Evolutionary conservation across 176 grass and related monocot species (phyloP).

Genomic region (Cymbopogon citratus): DNA sequence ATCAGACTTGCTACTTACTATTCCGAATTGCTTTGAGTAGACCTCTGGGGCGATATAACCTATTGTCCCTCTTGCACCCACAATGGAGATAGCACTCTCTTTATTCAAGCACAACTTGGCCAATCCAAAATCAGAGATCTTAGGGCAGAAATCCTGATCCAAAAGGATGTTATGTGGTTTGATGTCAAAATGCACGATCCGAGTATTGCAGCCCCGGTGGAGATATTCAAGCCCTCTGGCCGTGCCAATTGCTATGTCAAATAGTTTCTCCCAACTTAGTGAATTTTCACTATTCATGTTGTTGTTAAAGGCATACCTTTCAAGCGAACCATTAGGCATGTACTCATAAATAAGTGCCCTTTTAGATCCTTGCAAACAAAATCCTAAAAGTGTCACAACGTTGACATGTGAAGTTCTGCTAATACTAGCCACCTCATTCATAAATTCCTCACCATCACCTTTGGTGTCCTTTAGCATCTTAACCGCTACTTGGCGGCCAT

Average conservation of each 20-base stretch:
- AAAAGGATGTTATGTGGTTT: conserved; percentile 29
- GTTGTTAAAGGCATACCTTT: conserved; percentile 9
- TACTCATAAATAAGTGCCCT: conserved; percentile 50
- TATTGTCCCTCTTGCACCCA: too few relatives aligned
- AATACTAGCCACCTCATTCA: conserved; percentile 44
- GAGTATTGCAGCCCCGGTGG: conserved; percentile 28
- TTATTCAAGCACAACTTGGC: too few relatives aligned
- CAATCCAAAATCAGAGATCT: not conserved
- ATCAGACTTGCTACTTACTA: not conserved
- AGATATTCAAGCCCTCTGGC: conserved; percentile 37
- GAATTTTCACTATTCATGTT: not conserved
- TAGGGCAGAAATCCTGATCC: conserved; percentile 14
- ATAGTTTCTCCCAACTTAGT: conserved; percentile 23
- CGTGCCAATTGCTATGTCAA: conserved; percentile 30
- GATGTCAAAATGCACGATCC: conserved; percentile 32
- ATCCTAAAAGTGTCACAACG: conserved; percentile 42
- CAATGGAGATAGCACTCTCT: too few relatives aligned
- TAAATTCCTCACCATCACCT: conserved; percentile 30
- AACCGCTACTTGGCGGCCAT: not conserved
- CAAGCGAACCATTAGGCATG: conserved; percentile 42
- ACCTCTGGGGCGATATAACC: too few relatives aligned
- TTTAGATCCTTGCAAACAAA: conserved; percentile 41
- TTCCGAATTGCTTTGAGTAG: too few relatives aligned
- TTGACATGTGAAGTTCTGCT: conserved; percentile 47
- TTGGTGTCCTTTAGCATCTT: not conserved